phyloP scores from a whole-genome alignment of 176 grass and related monocot species.

The Paspalum vaginatum region DNA sequence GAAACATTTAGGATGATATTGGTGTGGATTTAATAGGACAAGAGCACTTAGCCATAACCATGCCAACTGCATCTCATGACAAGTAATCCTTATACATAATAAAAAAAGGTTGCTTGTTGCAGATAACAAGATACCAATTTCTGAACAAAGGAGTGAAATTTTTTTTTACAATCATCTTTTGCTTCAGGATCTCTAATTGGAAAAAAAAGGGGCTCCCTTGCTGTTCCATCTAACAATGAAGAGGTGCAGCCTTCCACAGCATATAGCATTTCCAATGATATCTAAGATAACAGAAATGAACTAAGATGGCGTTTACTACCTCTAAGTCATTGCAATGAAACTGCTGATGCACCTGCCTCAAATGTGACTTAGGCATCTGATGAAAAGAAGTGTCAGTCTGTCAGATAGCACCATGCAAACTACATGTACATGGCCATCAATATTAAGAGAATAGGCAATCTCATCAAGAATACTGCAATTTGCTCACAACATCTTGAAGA shows the following conservation, averaged over 20 bases:
- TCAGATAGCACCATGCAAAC: slow-evolving; percentile 23
- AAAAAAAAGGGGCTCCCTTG: background rate
- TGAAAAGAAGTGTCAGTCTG: slow-evolving; percentile 35
- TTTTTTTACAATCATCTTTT: background rate
- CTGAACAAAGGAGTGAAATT: slow-evolving; percentile 22
- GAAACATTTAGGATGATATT: background rate
- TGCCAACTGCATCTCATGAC: background rate
- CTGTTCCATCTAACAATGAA: background rate
- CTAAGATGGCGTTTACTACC: slow-evolving; percentile 52
- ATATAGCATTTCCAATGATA: slow-evolving; percentile 16
- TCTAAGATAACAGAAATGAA: slow-evolving; percentile 21
- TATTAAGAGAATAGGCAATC: slow-evolving; percentile 11
- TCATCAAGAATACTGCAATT: background rate
- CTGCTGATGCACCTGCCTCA: slow-evolving; percentile 82
- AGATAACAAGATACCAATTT: slow-evolving; percentile 6
- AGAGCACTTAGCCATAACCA: slow-evolving; percentile 14
- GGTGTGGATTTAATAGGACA: background rate
- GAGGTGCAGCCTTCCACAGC: background rate
- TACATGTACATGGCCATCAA: background rate
- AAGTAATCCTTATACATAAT: background rate
- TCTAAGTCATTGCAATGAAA: slow-evolving; percentile 76
- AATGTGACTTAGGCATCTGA: slow-evolving; percentile 83
- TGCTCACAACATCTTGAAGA: slow-evolving; percentile 14
- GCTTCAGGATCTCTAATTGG: slow-evolving; percentile 8
- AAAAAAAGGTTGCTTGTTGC: background rate